These are phyloP conservation scores for Quercus wislizeni DNA, from an alignment of 306 rosid genomes.

Conservation along the genomic window DNA sequence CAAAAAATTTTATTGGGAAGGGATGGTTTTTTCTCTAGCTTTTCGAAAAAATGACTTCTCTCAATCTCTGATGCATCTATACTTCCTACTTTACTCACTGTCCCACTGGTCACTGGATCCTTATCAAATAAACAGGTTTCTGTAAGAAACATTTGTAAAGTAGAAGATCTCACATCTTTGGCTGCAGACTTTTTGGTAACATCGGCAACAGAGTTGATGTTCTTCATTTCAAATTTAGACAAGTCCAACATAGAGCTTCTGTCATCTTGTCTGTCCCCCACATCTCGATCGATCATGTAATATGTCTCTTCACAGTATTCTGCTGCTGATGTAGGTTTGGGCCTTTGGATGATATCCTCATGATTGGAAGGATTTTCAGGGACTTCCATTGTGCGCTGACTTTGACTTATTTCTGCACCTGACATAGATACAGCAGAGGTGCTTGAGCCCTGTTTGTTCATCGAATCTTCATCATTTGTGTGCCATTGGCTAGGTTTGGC, in stretches of 20 bases:
- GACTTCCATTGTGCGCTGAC: neutral
- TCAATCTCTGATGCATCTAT: conserved; percentile 22
- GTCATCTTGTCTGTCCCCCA: conserved; percentile 26
- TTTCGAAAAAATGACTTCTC: conserved; percentile 22
- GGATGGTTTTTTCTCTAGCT: conserved; percentile 7
- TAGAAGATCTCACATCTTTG: conserved; percentile 15
- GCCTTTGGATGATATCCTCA: conserved; percentile 10
- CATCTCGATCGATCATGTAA: conserved; percentile 23
- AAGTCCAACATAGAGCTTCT: conserved; percentile 26
- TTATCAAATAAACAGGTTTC: conserved; percentile 9
- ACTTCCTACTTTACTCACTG: conserved; percentile 16
- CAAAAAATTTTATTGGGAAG: conserved; percentile 9
- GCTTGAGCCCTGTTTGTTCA: conserved; percentile 11
- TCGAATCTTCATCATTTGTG: conserved; percentile 2
- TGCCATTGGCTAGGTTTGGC: conserved; percentile 4
- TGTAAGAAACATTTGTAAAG: conserved; percentile 5
- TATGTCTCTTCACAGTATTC: conserved; percentile 39
- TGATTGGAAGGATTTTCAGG: conserved; percentile 9
- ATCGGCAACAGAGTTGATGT: conserved; percentile 4
- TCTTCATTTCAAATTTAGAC: conserved; percentile 29
- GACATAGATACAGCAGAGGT: conserved; percentile 17
- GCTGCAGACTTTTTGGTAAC: conserved; percentile 14
- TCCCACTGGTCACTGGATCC: conserved; percentile 21
- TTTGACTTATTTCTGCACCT: conserved; percentile 9
- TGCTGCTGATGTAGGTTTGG: neutral